These are phyloP conservation scores for Citrullus amarus DNA, from an alignment of 306 rosid genomes.

Conservation along the genomic window DNA sequence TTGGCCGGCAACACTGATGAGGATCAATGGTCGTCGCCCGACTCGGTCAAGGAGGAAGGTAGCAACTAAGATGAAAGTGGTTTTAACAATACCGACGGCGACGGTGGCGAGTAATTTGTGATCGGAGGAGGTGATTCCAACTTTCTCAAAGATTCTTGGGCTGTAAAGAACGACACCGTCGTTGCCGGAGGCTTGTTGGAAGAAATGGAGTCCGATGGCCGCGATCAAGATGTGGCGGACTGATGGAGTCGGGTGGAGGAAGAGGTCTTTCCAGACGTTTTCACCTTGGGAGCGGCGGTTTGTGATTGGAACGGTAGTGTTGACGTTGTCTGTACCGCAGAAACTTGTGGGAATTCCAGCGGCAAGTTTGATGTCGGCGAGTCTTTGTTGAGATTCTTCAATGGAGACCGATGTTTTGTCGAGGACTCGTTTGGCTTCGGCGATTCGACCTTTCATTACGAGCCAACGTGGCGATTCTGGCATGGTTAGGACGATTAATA, in stretches of 20 bases:
- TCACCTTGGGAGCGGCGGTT: slow-evolving; percentile 22
- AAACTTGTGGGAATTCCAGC: slow-evolving; percentile 40
- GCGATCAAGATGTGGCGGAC: slow-evolving; percentile 55
- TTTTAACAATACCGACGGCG: slow-evolving; percentile 63
- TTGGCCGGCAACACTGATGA: slow-evolving; percentile 53
- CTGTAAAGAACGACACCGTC: slow-evolving; percentile 72
- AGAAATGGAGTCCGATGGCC: slow-evolving; percentile 33
- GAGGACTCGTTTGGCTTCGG: slow-evolving; percentile 49
- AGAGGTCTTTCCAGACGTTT: slow-evolving; percentile 59
- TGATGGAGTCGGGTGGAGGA: slow-evolving; percentile 47
- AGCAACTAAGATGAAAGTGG: slow-evolving; percentile 47
- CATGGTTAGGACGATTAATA: slow-evolving; percentile 47
- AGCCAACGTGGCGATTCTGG: slow-evolving; percentile 93
- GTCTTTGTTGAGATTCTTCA: slow-evolving; percentile 43
- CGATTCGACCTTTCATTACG: slow-evolving; percentile 66
- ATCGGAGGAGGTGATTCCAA: slow-evolving; percentile 26
- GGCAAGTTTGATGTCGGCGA: slow-evolving; percentile 57
- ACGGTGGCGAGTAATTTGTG: slow-evolving; percentile 41
- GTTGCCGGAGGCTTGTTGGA: slow-evolving; percentile 30
- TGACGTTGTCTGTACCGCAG: slow-evolving; percentile 30
- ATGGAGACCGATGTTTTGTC: slow-evolving; percentile 45
- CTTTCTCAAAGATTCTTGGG: slow-evolving; percentile 53
- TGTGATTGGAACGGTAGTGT: slow-evolving; percentile 9
- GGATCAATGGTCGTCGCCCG: slow-evolving; percentile 63
- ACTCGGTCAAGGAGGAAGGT: slow-evolving; percentile 47